Percentiles rank a stretch among this genome's conserved stretches.
Conservation (phyloP, 2,329 filamentous ascomycete genomes). For the Ceratocystiopsis minuta region DNA sequence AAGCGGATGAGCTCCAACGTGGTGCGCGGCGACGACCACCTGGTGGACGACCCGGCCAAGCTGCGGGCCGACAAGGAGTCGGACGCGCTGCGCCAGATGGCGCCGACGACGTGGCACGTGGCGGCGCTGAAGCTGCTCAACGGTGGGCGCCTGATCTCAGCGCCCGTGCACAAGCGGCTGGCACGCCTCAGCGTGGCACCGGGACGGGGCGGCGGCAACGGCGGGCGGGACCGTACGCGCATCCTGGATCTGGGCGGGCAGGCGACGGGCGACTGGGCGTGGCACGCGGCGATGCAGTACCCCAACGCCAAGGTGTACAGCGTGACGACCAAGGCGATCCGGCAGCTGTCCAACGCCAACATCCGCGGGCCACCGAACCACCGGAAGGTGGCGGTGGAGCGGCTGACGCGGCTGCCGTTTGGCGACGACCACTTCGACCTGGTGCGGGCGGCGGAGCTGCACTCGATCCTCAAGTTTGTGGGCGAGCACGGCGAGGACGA, state of each 20-base stretch:
- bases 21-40: constrained; percentile 49
- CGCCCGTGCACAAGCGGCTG: constrained; percentile 44
- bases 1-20: constrained; percentile 57
- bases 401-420: constrained; percentile 70
- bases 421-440: constrained; percentile 75
- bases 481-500: constrained; percentile 57
- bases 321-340: constrained; percentile 52
- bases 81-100: constrained; percentile 59
- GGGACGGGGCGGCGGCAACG: constrained; percentile 24
- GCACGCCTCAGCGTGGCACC: constrained; percentile 32
- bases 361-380: constrained; percentile 78
- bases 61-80: constrained; percentile 57
- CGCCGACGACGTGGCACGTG: constrained; percentile 41
- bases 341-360: constrained; percentile 53
- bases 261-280: constrained; percentile 81
- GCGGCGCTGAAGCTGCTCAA: constrained; percentile 42
- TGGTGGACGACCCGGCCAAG: constrained; percentile 44
- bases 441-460: constrained; percentile 73
- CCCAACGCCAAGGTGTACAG: constrained; percentile 78
- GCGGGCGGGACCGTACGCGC: constrained; percentile 33
- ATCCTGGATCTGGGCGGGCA: constrained; percentile 80
- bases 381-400: constrained; percentile 59
- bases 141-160: constrained; percentile 44
- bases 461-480: constrained; percentile 62
- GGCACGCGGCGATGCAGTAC: constrained; percentile 77